Conservation (phyloP, 257 asterid genomes). For the Solanum gandarillasii region DNA sequence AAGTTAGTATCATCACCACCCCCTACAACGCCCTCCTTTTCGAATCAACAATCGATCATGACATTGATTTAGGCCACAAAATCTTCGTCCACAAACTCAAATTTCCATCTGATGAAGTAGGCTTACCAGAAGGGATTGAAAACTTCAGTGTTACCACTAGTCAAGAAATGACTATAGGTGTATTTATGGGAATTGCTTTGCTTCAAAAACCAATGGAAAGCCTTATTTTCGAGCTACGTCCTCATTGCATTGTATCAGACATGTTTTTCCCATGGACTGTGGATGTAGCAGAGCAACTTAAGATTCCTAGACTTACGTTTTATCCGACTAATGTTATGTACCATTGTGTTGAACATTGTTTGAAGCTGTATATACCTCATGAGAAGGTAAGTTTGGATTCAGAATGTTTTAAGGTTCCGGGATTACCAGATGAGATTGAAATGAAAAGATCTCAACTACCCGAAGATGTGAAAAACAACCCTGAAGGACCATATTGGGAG, state of each 20-base stretch:
- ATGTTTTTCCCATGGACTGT: constrained; percentile 21
- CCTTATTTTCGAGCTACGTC: neutral
- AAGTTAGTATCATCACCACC: constrained; percentile 15
- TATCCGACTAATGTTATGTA: constrained; percentile 1
- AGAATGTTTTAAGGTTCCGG: constrained; percentile 13
- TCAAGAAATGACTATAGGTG: neutral
- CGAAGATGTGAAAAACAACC: neutral
- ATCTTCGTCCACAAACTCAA: constrained; percentile 7
- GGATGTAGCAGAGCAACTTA: constrained; percentile 11
- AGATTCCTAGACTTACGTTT: constrained; percentile 19
- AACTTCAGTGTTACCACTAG: constrained; percentile 4
- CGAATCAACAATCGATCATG: neutral
- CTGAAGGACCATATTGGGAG: neutral
- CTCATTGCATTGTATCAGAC: constrained; percentile 19
- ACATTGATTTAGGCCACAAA: constrained; percentile 1
- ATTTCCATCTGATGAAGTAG: constrained; percentile 14
- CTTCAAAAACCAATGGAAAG: constrained; percentile 9
- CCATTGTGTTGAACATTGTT: constrained; percentile 2
- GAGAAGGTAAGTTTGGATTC: constrained; percentile 13
- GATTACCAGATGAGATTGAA: constrained; percentile 10
- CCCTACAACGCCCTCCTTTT: constrained; percentile 7
- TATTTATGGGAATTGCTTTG: neutral
- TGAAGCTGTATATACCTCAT: constrained; percentile 10
- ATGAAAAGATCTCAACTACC: constrained; percentile 17
- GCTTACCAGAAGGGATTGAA: constrained; percentile 18